Conservation (phyloP, 2,329 filamentous ascomycete genomes). For the Beauveria pseudobassiana region DNA sequence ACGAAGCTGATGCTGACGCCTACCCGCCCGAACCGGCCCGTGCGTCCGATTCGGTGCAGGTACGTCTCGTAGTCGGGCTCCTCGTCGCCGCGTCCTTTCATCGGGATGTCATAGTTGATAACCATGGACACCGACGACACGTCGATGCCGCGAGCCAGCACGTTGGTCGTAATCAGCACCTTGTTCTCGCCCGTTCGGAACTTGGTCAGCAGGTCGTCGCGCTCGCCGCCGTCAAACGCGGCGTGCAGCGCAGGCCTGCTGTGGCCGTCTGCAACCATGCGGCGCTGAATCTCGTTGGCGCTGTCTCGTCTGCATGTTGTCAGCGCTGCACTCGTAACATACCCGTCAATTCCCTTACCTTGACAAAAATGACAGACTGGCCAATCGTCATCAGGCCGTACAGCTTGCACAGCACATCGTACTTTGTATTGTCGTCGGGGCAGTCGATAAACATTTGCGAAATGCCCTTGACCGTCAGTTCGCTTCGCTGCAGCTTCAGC, state of each 20-base stretch:
- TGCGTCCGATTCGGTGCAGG: slow-evolving; percentile 94
- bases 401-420: slow-evolving; percentile 79
- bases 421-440: slow-evolving; percentile 73
- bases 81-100: slow-evolving; percentile 65
- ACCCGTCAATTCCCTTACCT: slow-evolving; percentile 44
- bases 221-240: slow-evolving; percentile 73
- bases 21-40: slow-evolving; percentile 91
- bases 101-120: slow-evolving; percentile 89
- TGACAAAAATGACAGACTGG: slow-evolving; percentile 96
- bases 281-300: slow-evolving; percentile 73
- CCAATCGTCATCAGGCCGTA: slow-evolving; percentile 96
- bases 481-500: slow-evolving; percentile 80
- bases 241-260: slow-evolving; percentile 86
- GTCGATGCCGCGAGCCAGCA: slow-evolving; percentile 92
- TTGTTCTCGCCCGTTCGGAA: slow-evolving; percentile 86
- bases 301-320: slow-evolving; percentile 62
- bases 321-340: neutral
- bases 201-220: slow-evolving; percentile 75
- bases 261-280: slow-evolving; percentile 85
- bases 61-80: slow-evolving; percentile 94
- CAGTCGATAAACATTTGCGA: slow-evolving; percentile 98
- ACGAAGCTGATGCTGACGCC: slow-evolving; percentile 95
- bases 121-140: slow-evolving; percentile 90
- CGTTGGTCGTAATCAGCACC: slow-evolving; percentile 96
- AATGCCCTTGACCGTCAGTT: slow-evolving; percentile 93